Evolutionary conservation across 2,329 filamentous ascomycete species (phyloP), one percentile per base, ranked within the genome.

Genomic region (Aspergillus unguis): DNA sequence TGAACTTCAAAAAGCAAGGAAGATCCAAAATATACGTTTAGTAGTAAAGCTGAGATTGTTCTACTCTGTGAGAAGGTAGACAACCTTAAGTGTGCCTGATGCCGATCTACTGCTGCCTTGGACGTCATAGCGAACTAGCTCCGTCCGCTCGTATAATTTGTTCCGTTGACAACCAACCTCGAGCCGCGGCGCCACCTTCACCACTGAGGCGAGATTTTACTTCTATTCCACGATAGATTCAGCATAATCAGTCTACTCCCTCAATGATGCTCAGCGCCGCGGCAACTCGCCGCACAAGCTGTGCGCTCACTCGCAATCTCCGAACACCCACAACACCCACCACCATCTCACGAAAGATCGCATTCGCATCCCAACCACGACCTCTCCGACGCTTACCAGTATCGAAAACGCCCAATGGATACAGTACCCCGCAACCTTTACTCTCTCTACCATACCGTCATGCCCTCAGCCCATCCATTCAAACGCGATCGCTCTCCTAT

Each of bases 401-500:
- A 36, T n/a, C 55, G 56, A 25, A 60, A 57, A 40, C 29, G 58
- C 44, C 43, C 9, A 28, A 17, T 23, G 1, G 10, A 29, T 43
- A 36, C 40, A 49, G 23, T 7, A 43, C 44, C 33, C 32, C 37
- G 54, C 50, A 58, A 52, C 57, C 48, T 40, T 52, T 58, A 58
- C 48, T 33, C 46, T 33, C 51, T 54, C 26, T 44, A 32, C n/a
- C 53, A 55, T 27, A 61, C 56, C 53, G 31, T 31, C 40, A 42
- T 48, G 37, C 7, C 27, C 48, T 48, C 40, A 42, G 42, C 45
- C 17, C 36, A 9, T 41, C 41, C 6, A 41, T 41, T 11, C 56
- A 53, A 51, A 46, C 27, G 48, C 67, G 69, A 27, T 53, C 62
- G 47, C 50, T 68, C 43, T 58, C 58, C 48, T 67, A 62, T 38